phyloP scores from a whole-genome alignment of 176 grass and related monocot species.

The Metroxylon sagu region DNA sequence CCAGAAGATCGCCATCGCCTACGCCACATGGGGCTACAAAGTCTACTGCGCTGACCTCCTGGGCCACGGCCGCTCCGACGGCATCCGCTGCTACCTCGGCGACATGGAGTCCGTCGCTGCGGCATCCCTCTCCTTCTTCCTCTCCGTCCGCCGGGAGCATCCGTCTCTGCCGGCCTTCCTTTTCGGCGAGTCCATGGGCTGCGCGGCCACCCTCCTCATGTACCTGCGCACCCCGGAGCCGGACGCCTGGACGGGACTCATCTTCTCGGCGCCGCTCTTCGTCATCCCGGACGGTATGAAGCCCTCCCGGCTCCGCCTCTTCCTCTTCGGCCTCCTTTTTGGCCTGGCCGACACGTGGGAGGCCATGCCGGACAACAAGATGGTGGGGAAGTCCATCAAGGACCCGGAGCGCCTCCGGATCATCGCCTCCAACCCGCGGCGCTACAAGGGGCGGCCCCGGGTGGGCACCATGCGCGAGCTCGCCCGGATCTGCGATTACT shows the following conservation, averaged over 20 bases:
- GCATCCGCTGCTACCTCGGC: conserved; percentile 62
- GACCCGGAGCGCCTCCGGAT: conserved; percentile 33
- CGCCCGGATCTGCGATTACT: conserved; percentile 31
- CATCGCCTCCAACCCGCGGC: conserved; percentile 48
- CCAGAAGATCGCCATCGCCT: conserved; percentile 50
- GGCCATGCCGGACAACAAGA: conserved; percentile 52
- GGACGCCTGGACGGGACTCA: conserved; percentile 41
- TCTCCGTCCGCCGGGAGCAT: conserved; percentile 34
- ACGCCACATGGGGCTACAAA: conserved; percentile 49
- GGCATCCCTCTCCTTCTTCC: conserved; percentile 53
- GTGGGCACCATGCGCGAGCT: conserved; percentile 73
- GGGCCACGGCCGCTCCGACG: conserved; percentile 62
- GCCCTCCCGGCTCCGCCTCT: conserved; percentile 40
- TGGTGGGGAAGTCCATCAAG: conserved; percentile 37
- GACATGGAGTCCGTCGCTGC: conserved; percentile 48
- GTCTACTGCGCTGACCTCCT: conserved; percentile 67
- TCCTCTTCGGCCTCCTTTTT: conserved; percentile 57
- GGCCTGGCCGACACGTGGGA: conserved; percentile 61
- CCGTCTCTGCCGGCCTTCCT: conserved; percentile 47
- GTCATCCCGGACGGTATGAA: conserved; percentile 55
- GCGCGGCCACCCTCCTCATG: conserved; percentile 45
- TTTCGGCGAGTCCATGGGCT: conserved; percentile 71
- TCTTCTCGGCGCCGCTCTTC: conserved; percentile 57
- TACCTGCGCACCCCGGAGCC: conserved; percentile 47
- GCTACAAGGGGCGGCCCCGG: conserved; percentile 34